Conservation (phyloP, 2,329 filamentous ascomycete species). For the Niveomyces coronatus region DNA sequence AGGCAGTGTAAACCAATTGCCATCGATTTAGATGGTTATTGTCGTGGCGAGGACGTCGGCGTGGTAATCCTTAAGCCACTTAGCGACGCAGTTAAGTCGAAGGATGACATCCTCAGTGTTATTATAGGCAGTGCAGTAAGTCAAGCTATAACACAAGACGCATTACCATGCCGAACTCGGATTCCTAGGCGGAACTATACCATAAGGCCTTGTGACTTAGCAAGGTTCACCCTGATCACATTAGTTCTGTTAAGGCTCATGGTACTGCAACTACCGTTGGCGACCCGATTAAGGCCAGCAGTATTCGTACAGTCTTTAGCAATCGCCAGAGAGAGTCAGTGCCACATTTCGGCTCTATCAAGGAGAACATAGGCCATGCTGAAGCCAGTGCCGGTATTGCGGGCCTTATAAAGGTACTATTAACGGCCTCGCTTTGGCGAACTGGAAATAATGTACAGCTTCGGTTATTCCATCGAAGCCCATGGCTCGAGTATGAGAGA, state of each 20-base stretch:
- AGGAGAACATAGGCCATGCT: not conserved
- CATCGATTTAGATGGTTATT: conserved; percentile 37
- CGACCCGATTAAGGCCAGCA: conserved; percentile 34
- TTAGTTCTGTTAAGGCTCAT: conserved; percentile 31
- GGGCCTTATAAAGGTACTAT: not conserved
- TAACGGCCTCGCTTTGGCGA: no score
- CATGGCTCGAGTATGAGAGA: no score
- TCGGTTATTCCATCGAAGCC: no score
- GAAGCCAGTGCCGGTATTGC: not conserved
- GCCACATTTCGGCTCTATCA: conserved; percentile 12
- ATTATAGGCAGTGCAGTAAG: conserved; percentile 28
- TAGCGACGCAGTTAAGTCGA: conserved; percentile 33
- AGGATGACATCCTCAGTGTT: conserved; percentile 32
- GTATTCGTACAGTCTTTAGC: conserved; percentile 7
- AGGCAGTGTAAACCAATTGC: conserved; percentile 25
- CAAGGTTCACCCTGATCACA: conserved; percentile 25
- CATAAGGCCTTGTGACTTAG: conserved; percentile 24
- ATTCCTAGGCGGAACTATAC: conserved; percentile 8
- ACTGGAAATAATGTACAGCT: no score
- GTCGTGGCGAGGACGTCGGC: conserved; percentile 37
- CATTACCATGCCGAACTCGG: conserved; percentile 28
- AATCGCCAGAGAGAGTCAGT: not conserved
- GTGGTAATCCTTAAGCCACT: conserved; percentile 38
- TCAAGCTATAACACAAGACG: conserved; percentile 32
- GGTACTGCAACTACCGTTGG: conserved; percentile 40